A percentile compares a stretch with the other conserved stretches of the same genome.
Evolutionary conservation across 2,329 filamentous ascomycete genomes (phyloP).

Genomic region (Hawksworthiomyces lignivorus): DNA sequence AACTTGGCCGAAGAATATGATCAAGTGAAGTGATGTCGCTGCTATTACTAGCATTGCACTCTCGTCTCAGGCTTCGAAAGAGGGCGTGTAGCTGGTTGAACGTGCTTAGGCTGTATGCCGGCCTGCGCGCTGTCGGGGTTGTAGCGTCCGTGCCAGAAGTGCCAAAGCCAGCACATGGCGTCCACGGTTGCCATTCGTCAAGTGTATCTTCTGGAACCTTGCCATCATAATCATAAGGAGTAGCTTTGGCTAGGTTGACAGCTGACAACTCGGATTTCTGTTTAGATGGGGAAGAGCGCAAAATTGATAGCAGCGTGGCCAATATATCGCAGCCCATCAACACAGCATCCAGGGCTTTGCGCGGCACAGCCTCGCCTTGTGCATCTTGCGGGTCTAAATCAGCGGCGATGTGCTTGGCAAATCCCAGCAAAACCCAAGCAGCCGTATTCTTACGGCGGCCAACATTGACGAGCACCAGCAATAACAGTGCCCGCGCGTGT

Average conservation of each 20-base stretch:
- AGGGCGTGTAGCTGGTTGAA: conserved; percentile 36
- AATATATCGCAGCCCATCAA: conserved; percentile 53
- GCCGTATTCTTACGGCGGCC: conserved; percentile 45
- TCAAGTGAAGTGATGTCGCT: background rate
- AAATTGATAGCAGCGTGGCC: conserved; percentile 46
- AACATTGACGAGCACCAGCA: conserved; percentile 57
- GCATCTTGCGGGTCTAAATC: too few relatives aligned
- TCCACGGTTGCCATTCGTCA: conserved; percentile 71
- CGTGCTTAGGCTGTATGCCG: conserved; percentile 30
- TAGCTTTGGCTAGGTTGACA: background rate
- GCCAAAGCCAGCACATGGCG: conserved; percentile 37
- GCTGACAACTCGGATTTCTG: too few relatives aligned
- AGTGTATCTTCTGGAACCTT: conserved; percentile 49
- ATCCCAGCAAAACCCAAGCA: conserved; percentile 58
- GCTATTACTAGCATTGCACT: conserved; percentile 8
- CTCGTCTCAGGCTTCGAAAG: too few relatives aligned
- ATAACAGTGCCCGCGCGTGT: conserved; percentile 48
- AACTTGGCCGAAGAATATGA: background rate
- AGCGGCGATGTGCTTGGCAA: conserved; percentile 51
- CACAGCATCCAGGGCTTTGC: conserved; percentile 20
- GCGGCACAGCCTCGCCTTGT: background rate
- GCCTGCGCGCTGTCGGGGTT: conserved; percentile 18
- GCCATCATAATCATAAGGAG: background rate
- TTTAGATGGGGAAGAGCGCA: background rate
- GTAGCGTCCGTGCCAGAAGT: background rate